Percentiles rank a stretch among this genome's conserved stretches.
These are phyloP conservation scores for Xylariaceae sp. DNA, from an alignment of 2,329 filamentous ascomycete genomes.

Conservation along the genomic window DNA sequence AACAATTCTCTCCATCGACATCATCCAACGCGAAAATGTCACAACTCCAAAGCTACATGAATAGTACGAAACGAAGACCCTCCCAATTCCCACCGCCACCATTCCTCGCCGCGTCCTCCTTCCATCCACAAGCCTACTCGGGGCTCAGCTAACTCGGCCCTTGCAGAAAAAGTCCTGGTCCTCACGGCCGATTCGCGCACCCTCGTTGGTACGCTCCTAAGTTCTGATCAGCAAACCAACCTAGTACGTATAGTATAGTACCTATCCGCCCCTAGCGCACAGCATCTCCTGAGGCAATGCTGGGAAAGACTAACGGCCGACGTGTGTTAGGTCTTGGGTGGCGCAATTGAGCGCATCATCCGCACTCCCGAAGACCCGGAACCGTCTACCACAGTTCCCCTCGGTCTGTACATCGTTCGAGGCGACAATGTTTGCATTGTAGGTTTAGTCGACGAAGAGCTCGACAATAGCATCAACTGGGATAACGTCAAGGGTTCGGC, in stretches of 20 bases:
- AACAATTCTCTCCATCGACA: not conserved
- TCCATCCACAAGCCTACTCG: not conserved
- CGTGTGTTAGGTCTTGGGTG: constrained; percentile 61
- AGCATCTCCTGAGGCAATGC: too few species aligned
- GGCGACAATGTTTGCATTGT: constrained; percentile 92
- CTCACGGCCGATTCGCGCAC: constrained; percentile 90
- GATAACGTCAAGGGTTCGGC: constrained; percentile 76
- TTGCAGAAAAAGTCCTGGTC: constrained; percentile 79
- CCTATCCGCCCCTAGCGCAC: too few species aligned
- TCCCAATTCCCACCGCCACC: not conserved
- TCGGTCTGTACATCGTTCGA: constrained; percentile 86
- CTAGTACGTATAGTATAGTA: constrained; percentile 42
- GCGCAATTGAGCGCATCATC: constrained; percentile 86
- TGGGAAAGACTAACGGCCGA: not conserved
- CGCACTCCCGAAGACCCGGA: constrained; percentile 78
- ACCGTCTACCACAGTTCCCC: constrained; percentile 69
- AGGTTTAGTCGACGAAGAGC: constrained; percentile 80
- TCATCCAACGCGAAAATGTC: constrained; percentile 26
- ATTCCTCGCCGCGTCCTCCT: not conserved
- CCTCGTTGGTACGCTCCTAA: constrained; percentile 73
- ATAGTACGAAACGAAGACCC: constrained; percentile 25
- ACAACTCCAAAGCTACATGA: constrained; percentile 29
- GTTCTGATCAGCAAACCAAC: constrained; percentile 89
- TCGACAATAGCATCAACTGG: constrained; percentile 93
- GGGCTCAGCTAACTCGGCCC: constrained; percentile 28